phyloP scores from a whole-genome alignment of 169 alveolate species.

The Ichthyophthirius multifiliis region DNA sequence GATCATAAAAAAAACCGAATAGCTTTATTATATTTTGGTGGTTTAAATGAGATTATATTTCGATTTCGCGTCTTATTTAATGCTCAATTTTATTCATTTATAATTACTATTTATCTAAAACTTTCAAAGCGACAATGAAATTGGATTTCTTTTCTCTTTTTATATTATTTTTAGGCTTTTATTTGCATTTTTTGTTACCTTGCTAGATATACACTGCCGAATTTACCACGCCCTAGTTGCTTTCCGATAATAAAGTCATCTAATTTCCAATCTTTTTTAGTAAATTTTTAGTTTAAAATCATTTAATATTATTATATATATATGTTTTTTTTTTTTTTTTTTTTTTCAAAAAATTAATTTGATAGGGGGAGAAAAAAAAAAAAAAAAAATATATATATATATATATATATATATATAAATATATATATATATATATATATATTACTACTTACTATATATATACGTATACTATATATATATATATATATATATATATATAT shows the following conservation, averaged over 20 bases:
- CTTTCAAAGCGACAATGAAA: constrained; percentile 85
- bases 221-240: constrained; percentile 86
- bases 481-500: too few species aligned
- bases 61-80: constrained; percentile 89
- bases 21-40: constrained; percentile 86
- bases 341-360: too few species aligned
- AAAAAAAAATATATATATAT: too few species aligned
- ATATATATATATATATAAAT: too few species aligned
- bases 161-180: neutral
- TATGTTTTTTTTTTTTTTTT: too few species aligned
- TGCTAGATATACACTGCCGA: constrained; percentile 86
- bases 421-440: too few species aligned
- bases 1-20: constrained; percentile 91
- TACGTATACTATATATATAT: too few species aligned
- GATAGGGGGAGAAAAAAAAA: too few species aligned
- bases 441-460: too few species aligned
- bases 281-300: too few species aligned
- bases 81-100: constrained; percentile 69
- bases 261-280: too few species aligned
- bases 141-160: constrained; percentile 75
- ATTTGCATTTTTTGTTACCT: neutral
- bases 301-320: too few species aligned
- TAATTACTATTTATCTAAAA: constrained; percentile 76
- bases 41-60: constrained; percentile 87
- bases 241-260: constrained; percentile 85